A percentile compares a stretch with the other conserved stretches of the same genome.
phyloP scores from a whole-genome alignment of 2,329 filamentous ascomycete species.

The Colletotrichum horii region DNA sequence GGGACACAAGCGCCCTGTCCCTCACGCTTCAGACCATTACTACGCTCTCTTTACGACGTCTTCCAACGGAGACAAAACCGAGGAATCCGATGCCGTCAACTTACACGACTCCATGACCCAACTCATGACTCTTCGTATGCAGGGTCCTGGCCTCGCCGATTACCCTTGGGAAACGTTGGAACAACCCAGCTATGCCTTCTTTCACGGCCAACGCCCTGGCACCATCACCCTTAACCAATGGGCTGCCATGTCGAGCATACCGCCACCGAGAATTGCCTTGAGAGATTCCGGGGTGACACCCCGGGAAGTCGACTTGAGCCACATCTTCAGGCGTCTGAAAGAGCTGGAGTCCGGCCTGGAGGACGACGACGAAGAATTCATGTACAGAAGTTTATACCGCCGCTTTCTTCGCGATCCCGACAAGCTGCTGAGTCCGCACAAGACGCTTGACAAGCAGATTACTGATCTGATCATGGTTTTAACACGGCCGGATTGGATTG shows the following conservation, averaged over 20 bases:
- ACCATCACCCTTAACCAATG: slow-evolving; percentile 77
- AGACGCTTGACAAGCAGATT: slow-evolving; percentile 73
- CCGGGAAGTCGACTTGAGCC: slow-evolving; percentile 64
- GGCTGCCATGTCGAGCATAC: slow-evolving; percentile 62
- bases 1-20: slow-evolving; percentile 58
- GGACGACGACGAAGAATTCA: slow-evolving; percentile 61
- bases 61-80: slow-evolving; percentile 48
- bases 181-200: slow-evolving; percentile 74
- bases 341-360: slow-evolving; percentile 62
- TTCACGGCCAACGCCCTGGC: slow-evolving; percentile 69
- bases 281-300: slow-evolving; percentile 63
- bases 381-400: slow-evolving; percentile 70
- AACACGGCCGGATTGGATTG: slow-evolving; percentile 73
- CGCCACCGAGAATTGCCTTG: slow-evolving; percentile 61
- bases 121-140: slow-evolving; percentile 60
- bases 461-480: slow-evolving; percentile 73
- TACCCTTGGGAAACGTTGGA: slow-evolving; percentile 75
- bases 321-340: slow-evolving; percentile 63
- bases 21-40: slow-evolving; percentile 60
- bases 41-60: slow-evolving; percentile 62
- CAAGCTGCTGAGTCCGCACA: slow-evolving; percentile 63
- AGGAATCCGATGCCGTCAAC: slow-evolving; percentile 52
- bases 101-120: slow-evolving; percentile 62
- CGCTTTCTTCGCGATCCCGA: slow-evolving; percentile 73
- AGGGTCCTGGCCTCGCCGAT: slow-evolving; percentile 43